Evolutionary conservation across 2,329 filamentous ascomycete genomes (phyloP).

Genomic region (Chaetomium sp.): DNA sequence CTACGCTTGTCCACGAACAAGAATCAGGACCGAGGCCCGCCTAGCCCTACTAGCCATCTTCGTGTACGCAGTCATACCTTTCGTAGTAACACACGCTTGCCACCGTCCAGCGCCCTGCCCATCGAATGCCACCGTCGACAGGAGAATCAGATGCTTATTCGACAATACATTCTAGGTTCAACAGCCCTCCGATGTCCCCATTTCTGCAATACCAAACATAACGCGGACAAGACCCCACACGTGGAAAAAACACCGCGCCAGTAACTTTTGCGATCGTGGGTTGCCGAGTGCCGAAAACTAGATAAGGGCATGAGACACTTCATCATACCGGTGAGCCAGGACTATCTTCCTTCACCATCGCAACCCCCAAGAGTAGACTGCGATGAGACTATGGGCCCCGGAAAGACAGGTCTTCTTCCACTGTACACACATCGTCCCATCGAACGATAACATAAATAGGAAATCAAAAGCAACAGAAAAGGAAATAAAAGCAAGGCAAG

Average conservation of each 20-base stretch:
- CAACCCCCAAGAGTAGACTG: background rate
- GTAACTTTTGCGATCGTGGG: constrained; percentile 18
- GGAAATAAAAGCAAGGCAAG: background rate
- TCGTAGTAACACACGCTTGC: constrained; percentile 19
- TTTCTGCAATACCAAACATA: constrained; percentile 19
- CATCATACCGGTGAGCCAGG: constrained; percentile 10
- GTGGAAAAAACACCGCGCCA: constrained; percentile 12
- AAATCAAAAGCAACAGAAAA: constrained; percentile 12
- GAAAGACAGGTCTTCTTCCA: background rate
- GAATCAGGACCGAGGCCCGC: constrained; percentile 16
- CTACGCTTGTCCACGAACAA: constrained; percentile 18
- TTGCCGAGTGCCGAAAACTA: constrained; percentile 12
- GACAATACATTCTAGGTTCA: constrained; percentile 36
- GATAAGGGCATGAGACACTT: constrained; percentile 3
- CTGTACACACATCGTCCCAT: constrained; percentile 8
- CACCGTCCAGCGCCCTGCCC: constrained; percentile 21
- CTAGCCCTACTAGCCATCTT: constrained; percentile 8
- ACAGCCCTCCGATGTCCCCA: constrained; percentile 28
- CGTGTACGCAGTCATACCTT: constrained; percentile 14
- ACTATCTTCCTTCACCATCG: constrained; percentile 19
- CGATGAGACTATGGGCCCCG: background rate
- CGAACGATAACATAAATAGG: constrained; percentile 5
- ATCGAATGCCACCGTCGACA: constrained; percentile 28
- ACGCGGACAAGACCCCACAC: constrained; percentile 9
- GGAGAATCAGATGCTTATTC: constrained; percentile 38